Base-by-base conservation (phyloP, 495 filamentous ascomycete species). In the Penicillium taxi region DNA sequence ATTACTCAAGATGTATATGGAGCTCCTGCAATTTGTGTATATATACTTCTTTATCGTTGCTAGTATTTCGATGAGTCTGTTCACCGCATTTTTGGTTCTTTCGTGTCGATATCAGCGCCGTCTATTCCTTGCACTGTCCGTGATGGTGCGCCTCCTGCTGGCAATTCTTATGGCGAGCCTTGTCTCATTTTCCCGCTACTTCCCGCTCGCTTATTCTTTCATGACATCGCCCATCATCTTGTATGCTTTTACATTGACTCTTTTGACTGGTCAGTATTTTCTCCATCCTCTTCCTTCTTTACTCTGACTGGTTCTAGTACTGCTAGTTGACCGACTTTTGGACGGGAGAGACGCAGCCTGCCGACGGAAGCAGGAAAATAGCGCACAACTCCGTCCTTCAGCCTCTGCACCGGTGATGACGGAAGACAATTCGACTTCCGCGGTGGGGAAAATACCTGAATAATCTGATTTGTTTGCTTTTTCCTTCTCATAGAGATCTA, bases 271-370 rank as follows among this genome's bases (percentile, higher is more conserved):
- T 64, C 16, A 50, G 64, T 59, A 9, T n/a, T 26, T 39, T 25
- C 6, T 9, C 24, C 28, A 5, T 39, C 5, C 32, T n/a, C 15
- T 36, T 9, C 19, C 9, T 12, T 22, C 2, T 26, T 6, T 6
- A 41, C 30, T 41, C 48, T 55, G 12, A 62, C 41, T 38, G 47
- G 25, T 22, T 30, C 12, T 32, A 63, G 60, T 58, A 13, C 56
- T 64, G 34, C 32, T 66, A 22, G 41, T 58, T 52, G 66, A 69
- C 56, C 66, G 66, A 56, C 56, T 66, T 49, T 50, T 69, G 42
- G 62, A 63, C 47, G 42, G 37, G 30, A 23, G 39, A 20, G 35
- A 55, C 39, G 51, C 58, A 57, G 45, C 42, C 44, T 45, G 33
- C 56, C 52, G 53, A 45, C 50, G 47, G 57, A 55, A 45, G 48